These are phyloP conservation scores for Ajuga reptans DNA, from an alignment of 305 asterid species.

Conservation along the genomic window DNA sequence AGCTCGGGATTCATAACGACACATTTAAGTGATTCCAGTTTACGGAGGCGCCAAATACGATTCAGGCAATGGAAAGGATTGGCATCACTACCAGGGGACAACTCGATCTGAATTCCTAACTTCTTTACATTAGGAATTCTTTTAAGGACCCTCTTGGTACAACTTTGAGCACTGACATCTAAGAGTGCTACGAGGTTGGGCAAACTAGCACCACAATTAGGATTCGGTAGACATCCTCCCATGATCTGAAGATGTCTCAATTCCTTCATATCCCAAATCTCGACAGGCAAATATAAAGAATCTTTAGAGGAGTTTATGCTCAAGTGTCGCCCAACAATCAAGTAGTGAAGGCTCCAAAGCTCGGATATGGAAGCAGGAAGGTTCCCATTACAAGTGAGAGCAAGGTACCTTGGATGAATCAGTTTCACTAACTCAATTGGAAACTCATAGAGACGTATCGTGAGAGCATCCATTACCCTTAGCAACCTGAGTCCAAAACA, in stretches of 20 bases:
- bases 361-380: neutral
- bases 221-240: neutral
- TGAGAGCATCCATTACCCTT: conserved; percentile 15
- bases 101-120: neutral
- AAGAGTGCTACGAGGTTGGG: neutral
- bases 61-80: neutral
- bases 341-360: neutral
- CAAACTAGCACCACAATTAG: neutral
- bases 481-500: neutral
- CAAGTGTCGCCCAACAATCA: neutral
- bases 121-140: neutral
- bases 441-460: neutral
- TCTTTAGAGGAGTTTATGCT: neutral
- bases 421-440: neutral
- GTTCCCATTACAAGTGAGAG: neutral
- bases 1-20: neutral
- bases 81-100: neutral
- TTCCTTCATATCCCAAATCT: conserved; percentile 9
- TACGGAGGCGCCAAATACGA: neutral
- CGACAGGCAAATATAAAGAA: neutral
- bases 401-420: neutral
- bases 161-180: neutral
- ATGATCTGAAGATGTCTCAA: neutral
- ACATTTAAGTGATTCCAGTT: neutral
- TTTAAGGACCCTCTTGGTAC: neutral